Base-by-base conservation (phyloP, 169 alveolate genomes). In the Plasmodium gallinaceum region DNA sequence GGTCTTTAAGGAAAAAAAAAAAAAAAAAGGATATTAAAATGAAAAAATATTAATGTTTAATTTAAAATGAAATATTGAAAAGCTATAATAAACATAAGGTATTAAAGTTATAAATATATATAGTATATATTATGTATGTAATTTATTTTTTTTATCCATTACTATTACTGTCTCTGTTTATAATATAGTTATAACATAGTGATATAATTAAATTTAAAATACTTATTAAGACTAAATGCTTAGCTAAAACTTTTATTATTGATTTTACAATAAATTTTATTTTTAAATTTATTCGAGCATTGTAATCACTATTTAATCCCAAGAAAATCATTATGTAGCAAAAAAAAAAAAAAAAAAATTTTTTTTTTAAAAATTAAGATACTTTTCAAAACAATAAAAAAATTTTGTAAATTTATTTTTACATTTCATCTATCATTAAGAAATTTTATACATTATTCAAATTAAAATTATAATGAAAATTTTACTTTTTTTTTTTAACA, bases 261-360 rank as follows among this genome's bases (percentile, higher is more conserved):
- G 89, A 76, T 58, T 76, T 76, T 24, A 76, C 61, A 64, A 76
- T 76, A 76, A 76, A 76, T 76, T 76, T 76, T 76, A 76, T 64
- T 76, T 76, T 76, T 37, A 76, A 76, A 58, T 64, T 76, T 76
- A 76, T 76, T 76, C 89, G 62, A 76, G 89, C 89, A 76, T 45
- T 76, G 89, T 76, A 76, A 65, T 76, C 89, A 76, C 78, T 64
- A 76, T 64, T 76, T 64, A 76, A 76, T 76, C 89, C 89, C 78
- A 76, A 43, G 74, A 76, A 76, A 76, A 76, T 76, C 89, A 76
- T 76, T 62, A 76, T 76, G 89, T 76, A 57, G 89, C 46, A 74
- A 68, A 76, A 37, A 68, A 64, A 64, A 76, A 64, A 64, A 76
- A 64, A 64, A n/a, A 24, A 42, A 61, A 46, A 62, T 32, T 75